Conservation (phyloP, 2,329 filamentous ascomycete genomes). For the Penicillium sp. region DNA sequence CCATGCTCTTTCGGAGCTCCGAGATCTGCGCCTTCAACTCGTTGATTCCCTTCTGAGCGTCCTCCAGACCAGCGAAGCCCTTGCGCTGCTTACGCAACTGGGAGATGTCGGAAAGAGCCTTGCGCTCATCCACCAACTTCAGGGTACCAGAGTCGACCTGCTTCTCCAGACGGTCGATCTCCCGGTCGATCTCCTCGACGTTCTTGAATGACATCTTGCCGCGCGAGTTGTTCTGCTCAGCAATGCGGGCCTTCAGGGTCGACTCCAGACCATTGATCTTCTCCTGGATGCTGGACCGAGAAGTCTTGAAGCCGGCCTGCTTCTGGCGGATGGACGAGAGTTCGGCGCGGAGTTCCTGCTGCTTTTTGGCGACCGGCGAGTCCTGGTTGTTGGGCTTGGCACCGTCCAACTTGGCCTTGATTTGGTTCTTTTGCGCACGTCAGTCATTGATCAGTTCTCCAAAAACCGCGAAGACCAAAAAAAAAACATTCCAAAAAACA, state of each 20-base stretch:
- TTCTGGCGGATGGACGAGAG: constrained; percentile 80
- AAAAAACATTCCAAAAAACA: not conserved
- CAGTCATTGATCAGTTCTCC: constrained; percentile 9
- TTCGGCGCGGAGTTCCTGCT: constrained; percentile 80
- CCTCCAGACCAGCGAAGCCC: constrained; percentile 82
- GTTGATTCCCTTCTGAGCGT: constrained; percentile 84
- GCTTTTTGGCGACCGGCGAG: constrained; percentile 75
- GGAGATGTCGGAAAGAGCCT: constrained; percentile 80
- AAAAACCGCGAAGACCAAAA: not conserved
- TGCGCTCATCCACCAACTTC: constrained; percentile 97
- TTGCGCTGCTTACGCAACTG: constrained; percentile 85
- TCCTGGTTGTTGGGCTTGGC: constrained; percentile 80
- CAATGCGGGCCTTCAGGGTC: constrained; percentile 78
- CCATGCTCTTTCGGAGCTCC: constrained; percentile 81
- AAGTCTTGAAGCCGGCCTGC: constrained; percentile 83
- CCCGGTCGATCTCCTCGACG: constrained; percentile 79
- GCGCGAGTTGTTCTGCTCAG: constrained; percentile 83
- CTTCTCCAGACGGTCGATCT: constrained; percentile 77
- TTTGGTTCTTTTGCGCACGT: constrained; percentile 67
- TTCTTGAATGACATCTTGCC: constrained; percentile 82
- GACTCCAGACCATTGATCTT: constrained; percentile 91
- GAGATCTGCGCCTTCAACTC: constrained; percentile 84
- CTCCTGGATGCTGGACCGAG: constrained; percentile 74
- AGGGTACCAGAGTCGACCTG: constrained; percentile 86
- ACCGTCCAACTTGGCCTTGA: constrained; percentile 85